Percentiles rank a stretch among this genome's conserved stretches.
phyloP scores from a whole-genome alignment of 2,329 filamentous ascomycete genomes.

The Akanthomyces dipterigenus region DNA sequence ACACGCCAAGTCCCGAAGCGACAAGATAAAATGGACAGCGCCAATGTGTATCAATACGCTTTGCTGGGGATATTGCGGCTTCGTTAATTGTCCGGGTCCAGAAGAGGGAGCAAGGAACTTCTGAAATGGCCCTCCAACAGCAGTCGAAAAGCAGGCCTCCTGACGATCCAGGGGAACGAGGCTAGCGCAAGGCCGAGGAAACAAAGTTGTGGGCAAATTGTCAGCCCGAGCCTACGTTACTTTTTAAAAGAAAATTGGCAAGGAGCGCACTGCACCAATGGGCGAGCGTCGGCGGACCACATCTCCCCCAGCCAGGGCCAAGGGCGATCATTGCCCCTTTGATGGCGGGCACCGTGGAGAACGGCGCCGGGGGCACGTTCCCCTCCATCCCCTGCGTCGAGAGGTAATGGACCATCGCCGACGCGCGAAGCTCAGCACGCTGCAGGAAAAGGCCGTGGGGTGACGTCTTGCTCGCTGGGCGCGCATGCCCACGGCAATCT shows the following conservation, averaged over 20 bases:
- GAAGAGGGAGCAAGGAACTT: neutral
- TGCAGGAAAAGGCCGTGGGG: neutral
- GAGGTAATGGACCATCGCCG: neutral
- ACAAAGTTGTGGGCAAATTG: neutral
- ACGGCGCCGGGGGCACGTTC: neutral
- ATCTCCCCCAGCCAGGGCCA: neutral
- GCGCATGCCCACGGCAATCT: neutral
- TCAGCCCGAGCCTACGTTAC: neutral
- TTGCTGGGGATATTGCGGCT: no score
- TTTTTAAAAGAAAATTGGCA: neutral
- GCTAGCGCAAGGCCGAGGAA: neutral
- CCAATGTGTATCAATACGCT: no score
- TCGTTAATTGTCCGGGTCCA: no score
- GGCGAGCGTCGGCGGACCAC: neutral
- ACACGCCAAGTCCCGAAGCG: no score
- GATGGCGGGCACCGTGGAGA: no score
- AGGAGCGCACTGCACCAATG: neutral
- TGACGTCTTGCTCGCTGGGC: neutral
- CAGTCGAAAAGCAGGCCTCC: neutral
- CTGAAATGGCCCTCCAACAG: neutral
- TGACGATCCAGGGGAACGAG: conserved; percentile 2
- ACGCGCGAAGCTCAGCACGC: neutral
- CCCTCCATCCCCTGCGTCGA: neutral
- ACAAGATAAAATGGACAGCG: no score
- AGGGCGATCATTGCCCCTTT: neutral